Evolutionary conservation across 2,329 filamentous ascomycete genomes (phyloP), one percentile per base, ranked within the genome.

Genomic region (Colletotrichum shisoi): DNA sequence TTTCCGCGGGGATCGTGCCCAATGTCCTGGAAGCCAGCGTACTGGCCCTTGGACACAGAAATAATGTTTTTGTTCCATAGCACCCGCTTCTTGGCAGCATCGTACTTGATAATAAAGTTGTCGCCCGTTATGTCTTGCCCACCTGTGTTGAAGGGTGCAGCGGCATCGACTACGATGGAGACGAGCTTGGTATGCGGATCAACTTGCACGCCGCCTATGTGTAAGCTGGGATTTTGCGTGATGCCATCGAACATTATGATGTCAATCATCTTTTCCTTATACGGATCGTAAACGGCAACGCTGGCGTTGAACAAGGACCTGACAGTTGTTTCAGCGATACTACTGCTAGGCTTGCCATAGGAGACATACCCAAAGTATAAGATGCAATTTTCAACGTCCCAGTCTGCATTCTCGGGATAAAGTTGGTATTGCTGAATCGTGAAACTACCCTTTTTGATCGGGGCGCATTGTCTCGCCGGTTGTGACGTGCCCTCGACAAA

Each of bases 401-500:
- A 78, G 52, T 78, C 76, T 5, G 73, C 75, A 45, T 78, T 78
- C 57, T 78, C 76, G 12, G 77, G 76, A 44, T 78, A 79, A 2
- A 78, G 68, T 44, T 77, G 77, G 62, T 73, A 77, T 7, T 72
- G 68, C 34, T 74, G 51, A 15, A 75, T 69, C 13, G 61, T 65
- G 42, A 74, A 74, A 54, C 63, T 73, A 21, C 72, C 71, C 7
- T 65, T 70, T 6, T 66, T 61, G 4, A 73, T 60, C 2, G 71
- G 56, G 3, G 72, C 70, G 37, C 72, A 74, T 31, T 44, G 19
- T 15, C 49, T 57, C 11, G 37, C 0, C n/a, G 44, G 37, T 19
- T 45, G 56, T 8, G 51, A 21, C 8, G n/a, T 11, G 17, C 42
- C 44, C 24, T 66, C 31, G 24, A 44, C 59, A n/a, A n/a, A 40